Percentiles rank a stretch among this genome's conserved stretches.
These are phyloP conservation scores for Magnolia kwangsiensis DNA, from an alignment of 164 flowering plant genomes.

Conservation along the genomic window DNA sequence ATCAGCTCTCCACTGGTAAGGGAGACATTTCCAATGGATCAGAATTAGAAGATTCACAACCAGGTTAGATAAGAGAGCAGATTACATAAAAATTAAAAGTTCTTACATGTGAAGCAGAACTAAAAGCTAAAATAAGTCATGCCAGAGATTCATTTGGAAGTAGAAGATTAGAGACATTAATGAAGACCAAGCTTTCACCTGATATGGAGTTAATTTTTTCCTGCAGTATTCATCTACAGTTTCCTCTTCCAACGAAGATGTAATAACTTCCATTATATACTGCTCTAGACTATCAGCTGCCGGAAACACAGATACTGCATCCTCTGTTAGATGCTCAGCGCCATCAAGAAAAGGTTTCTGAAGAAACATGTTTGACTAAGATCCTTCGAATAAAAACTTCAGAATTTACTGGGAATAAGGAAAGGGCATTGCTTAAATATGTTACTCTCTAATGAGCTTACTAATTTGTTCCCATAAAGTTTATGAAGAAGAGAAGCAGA, in stretches of 20 bases:
- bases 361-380: slow-evolving; percentile 19
- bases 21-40: neutral
- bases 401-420: neutral
- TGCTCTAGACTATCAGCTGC: slow-evolving; percentile 91
- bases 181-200: slow-evolving; percentile 39
- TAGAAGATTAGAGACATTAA: neutral
- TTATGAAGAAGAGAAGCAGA: slow-evolving; percentile 86
- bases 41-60: neutral
- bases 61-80: neutral
- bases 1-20: neutral
- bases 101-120: too few relatives aligned
- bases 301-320: slow-evolving; percentile 85
- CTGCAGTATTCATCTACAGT: slow-evolving; percentile 48
- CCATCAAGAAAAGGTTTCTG: slow-evolving; percentile 94
- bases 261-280: slow-evolving; percentile 50
- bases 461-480: slow-evolving; percentile 89
- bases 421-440: neutral
- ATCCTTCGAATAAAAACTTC: neutral
- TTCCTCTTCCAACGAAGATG: slow-evolving; percentile 57
- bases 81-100: too few relatives aligned
- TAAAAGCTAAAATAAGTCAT: neutral
- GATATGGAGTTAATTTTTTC: slow-evolving; percentile 50
- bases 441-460: slow-evolving; percentile 25
- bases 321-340: slow-evolving; percentile 91
- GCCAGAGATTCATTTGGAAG: neutral